Base-by-base conservation (phyloP, 306 rosid genomes). In the peach (Prunus persica) region DNA sequence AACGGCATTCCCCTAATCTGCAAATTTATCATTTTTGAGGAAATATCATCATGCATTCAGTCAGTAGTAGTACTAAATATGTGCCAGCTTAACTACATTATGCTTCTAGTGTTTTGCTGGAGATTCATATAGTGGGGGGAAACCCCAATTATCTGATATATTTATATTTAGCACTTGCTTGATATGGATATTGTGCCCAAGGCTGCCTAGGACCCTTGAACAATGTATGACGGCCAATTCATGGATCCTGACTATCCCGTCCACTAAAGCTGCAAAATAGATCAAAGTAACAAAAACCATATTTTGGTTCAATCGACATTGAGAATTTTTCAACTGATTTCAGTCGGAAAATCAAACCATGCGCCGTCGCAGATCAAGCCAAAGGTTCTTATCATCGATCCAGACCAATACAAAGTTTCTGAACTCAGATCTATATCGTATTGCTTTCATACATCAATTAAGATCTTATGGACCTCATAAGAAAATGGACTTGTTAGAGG, bases 1-100 rank as follows among this genome's bases (percentile, higher is more conserved):
- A 89, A 88, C 3, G 96, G 71, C 83, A 82, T 84, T 71, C 91
- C 91, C 78, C 86, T 85, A 76, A 96, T 87, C 99, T 96, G 91
- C 86, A 87, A 85, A 78, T 76, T 81, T 11, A 86, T 24, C 64
- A 80, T 68, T n/a, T n/a, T 9, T 50, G 14, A 56, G 76, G 22
- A 81, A 41, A 79, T 65, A 34, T n/a, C 8, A 38, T 7, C 43
- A n/a, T 38, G 28, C 61, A 56, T 56, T 56, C 43, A 6, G 43
- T 34, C 24, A 13, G 69, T 54, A 46, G 27, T 46, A 11, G 11
- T 52, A 52, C 43, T 16, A 28, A 27, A 62, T 34, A 62, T 15
- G 5, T 3, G 2, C 14, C 8, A 22, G 0, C 1, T 72, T 58
- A 16, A 69, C 27, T 18, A 16, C 38, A 24, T 5, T 56, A 22